Conservation (phyloP, 306 rosid species). For the Alnus rubra region DNA sequence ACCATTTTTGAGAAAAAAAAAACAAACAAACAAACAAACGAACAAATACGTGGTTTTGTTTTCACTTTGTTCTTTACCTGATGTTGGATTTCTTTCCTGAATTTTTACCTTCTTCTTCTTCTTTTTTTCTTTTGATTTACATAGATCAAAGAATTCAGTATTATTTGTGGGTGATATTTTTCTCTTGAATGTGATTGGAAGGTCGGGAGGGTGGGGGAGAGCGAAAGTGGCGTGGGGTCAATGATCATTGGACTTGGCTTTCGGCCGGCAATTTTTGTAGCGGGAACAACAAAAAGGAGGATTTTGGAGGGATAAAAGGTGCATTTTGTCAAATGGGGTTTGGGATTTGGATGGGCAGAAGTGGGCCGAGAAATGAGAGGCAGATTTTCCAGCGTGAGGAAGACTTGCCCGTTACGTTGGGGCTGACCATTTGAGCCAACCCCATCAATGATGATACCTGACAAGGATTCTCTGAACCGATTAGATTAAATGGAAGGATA, state of each 20-base stretch:
- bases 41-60: no score
- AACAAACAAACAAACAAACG: no score
- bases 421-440: neutral
- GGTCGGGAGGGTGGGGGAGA: slow-evolving; percentile 6
- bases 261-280: neutral
- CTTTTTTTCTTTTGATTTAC: neutral
- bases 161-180: neutral
- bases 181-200: neutral
- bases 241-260: neutral
- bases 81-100: no score
- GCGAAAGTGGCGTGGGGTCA: neutral
- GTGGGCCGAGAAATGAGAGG: no score
- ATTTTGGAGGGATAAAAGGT: neutral
- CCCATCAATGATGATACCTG: no score
- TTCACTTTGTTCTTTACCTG: neutral
- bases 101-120: neutral
- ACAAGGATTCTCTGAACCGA: no score
- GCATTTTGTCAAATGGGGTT: neutral
- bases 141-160: neutral
- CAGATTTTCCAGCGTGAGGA: neutral
- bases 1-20: neutral
- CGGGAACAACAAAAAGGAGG: neutral
- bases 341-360: neutral
- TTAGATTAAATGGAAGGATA: no score
- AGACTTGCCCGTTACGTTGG: neutral